Base-by-base conservation (phyloP, 2,329 filamentous ascomycete species). In the Aureobasidium leucospermi region DNA sequence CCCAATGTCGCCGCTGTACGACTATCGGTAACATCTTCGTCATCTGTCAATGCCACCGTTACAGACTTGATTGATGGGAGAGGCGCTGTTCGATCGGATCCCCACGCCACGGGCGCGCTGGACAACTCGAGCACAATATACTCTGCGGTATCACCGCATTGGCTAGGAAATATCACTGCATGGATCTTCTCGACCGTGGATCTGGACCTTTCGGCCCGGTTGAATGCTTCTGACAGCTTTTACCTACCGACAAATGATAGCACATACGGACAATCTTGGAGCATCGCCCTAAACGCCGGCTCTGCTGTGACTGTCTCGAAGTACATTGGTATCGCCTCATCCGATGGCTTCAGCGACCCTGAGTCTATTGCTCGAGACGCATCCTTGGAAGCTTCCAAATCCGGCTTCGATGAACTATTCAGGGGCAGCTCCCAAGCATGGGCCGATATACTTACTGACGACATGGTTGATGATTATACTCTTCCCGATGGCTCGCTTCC, bases 1-100 rank as follows among this genome's bases (percentile, higher is more conserved):
- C 75, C 86, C 65, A 87, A 85, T 62, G 79, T 83, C 60, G 85
- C 81, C 1, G 79, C 81, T 19, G 79, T 89, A 3, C 79, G 81
- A 61, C 69, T 88, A 62, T 79, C 80, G 28, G 78, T 89, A 16
- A 81, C 79, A 1, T 72, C 86, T 1, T 78, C 77, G 0, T 69
- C 68, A 7, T 78, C 84, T 65, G 67, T 76, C 2, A 78, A 83
- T 58, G 81, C 80, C 2, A 83, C 80, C 0, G 76, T 89, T 2
- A 83, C 83, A 11, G 88, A 90, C 69, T 74, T 89, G 0, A 68
- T 90, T 4, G 85, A 90, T 64, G 87, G 87, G 0, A 79, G 81
- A 63, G 81, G 83, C 65, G 86, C 87, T n/a, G 81, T 86, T 8
- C 79, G 86, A 13, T 83, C 85, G 0, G 78, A 82, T 45, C 81